Conservation (phyloP, 2,329 filamentous ascomycete genomes). For the Cylindrodendrum hubeiense region DNA sequence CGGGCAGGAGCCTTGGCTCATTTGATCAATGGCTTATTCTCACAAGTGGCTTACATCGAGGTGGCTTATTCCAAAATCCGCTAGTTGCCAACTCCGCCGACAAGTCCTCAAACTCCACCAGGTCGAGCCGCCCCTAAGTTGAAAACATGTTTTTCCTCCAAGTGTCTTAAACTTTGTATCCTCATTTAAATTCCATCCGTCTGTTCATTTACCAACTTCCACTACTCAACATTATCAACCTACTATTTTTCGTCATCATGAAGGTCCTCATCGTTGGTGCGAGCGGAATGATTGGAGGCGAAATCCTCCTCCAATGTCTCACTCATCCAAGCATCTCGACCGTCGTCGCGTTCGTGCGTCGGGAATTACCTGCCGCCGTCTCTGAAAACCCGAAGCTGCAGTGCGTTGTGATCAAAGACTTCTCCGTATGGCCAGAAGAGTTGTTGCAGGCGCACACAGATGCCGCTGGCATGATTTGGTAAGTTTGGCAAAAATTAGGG, state of each 20-base stretch:
- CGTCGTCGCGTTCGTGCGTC: slow-evolving; percentile 49
- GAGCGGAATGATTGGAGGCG: slow-evolving; percentile 49
- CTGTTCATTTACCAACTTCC: too few relatives aligned
- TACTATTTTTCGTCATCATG: slow-evolving; percentile 38
- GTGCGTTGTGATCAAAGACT: slow-evolving; percentile 33
- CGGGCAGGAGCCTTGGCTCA: too few relatives aligned
- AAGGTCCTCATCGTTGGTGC: slow-evolving; percentile 53
- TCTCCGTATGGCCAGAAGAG: slow-evolving; percentile 32
- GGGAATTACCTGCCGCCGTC: slow-evolving; percentile 36
- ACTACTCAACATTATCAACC: neutral
- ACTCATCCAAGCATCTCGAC: slow-evolving; percentile 44
- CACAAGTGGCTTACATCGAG: too few relatives aligned
- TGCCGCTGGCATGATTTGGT: slow-evolving; percentile 42
- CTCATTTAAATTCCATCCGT: too few relatives aligned
- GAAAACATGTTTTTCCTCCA: too few relatives aligned
- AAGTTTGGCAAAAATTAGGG: neutral
- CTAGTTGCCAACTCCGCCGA: too few relatives aligned
- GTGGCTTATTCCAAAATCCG: too few relatives aligned
- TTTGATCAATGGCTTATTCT: too few relatives aligned
- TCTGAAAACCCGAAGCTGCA: slow-evolving; percentile 32
- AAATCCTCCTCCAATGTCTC: slow-evolving; percentile 49
- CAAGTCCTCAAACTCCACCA: too few relatives aligned
- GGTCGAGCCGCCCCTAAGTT: too few relatives aligned
- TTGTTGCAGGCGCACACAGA: slow-evolving; percentile 28
- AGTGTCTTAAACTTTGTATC: too few relatives aligned